Evolutionary conservation across 352 stramenopile species (phyloP), one percentile per base, ranked within the genome.

Genomic region (Elongisporangium prolatum): DNA sequence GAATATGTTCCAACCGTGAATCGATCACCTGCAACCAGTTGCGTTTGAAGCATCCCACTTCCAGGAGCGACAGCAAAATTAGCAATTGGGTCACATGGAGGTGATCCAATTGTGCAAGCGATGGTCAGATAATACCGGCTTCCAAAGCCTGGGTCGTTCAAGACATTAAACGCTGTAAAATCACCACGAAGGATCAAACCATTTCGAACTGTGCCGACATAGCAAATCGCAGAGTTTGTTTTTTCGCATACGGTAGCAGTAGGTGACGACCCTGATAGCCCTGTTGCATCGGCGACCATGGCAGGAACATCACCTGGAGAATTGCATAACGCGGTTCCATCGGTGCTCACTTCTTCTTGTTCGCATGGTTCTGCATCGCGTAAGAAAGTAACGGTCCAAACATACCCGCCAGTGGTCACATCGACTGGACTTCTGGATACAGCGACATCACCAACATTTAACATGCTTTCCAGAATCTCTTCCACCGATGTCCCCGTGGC

Each of bases 361-460:
- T 91, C 69, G 24, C 78, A 96, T 4, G 73, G 66, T 8, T 79
- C 80, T 1, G 65, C 63, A 48, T 98, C 96, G 52, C 86, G 74
- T 11, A 98, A 67, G 59, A 99, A 99, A 10, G 95, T 98, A 21
- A 99, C 75, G 5, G 83, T 97, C 96, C 96, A 99, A 13, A 80
- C 83, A 63, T 98, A 98, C 1, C 93, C 95, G 25, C 96, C 97
- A 51, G 95, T 98, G 4, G 72, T 58, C 2, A 50, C 18, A 61
- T 98, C 87, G 16, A 98, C 92, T 2, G 58, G 62, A 61, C 84
- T 92, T 62, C 96, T 71, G 7, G 85, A 91, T 0, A 99, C 96
- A 2, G 69, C 63, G 2, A 99, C 90, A 61, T 98, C 93, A 2
- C 97, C 97, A 50, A 99, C 62, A 61, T 98, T 98, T 6, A 66